Evolutionary conservation across 331 rosid species (phyloP).

Genomic region (Dryas integrifolia): DNA sequence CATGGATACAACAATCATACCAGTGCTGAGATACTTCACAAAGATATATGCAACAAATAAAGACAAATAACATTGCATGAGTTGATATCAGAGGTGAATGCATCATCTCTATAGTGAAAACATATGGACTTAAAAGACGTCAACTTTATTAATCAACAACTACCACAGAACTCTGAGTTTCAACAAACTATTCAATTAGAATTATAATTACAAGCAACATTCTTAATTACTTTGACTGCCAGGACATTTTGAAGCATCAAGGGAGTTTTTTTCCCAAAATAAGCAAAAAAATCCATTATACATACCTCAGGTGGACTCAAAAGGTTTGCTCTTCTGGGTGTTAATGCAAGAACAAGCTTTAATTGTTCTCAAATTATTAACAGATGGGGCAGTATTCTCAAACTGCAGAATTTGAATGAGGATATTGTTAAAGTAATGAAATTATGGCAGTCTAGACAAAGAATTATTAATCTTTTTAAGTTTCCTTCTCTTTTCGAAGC

Average conservation of each 20-base stretch:
- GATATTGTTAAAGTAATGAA: slow-evolving; percentile 3
- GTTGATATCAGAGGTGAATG: slow-evolving; percentile 9
- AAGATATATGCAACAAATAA: slow-evolving; percentile 8
- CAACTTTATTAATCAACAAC: not conserved
- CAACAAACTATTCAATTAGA: not conserved
- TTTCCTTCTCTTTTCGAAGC: not conserved
- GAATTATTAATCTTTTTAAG: not conserved
- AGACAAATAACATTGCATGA: slow-evolving; percentile 11
- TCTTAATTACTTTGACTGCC: not conserved
- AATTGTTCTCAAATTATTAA: slow-evolving; percentile 5
- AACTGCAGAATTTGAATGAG: slow-evolving; percentile 17
- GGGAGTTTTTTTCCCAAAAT: not conserved
- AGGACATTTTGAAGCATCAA: not conserved
- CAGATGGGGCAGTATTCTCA: slow-evolving; percentile 14
- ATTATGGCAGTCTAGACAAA: not conserved
- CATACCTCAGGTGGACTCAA: not conserved
- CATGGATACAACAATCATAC: slow-evolving; percentile 30
- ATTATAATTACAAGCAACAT: not conserved
- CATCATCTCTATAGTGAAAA: not conserved
- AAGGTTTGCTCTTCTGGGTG: slow-evolving; percentile 1
- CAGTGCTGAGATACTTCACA: slow-evolving; percentile 28
- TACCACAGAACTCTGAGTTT: not conserved
- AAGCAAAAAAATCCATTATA: not conserved
- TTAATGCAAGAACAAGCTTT: slow-evolving; percentile 4
- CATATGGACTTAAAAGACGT: not conserved